phyloP scores from a whole-genome alignment of 768 basidiomycete species.

The Suillus weaverae region DNA sequence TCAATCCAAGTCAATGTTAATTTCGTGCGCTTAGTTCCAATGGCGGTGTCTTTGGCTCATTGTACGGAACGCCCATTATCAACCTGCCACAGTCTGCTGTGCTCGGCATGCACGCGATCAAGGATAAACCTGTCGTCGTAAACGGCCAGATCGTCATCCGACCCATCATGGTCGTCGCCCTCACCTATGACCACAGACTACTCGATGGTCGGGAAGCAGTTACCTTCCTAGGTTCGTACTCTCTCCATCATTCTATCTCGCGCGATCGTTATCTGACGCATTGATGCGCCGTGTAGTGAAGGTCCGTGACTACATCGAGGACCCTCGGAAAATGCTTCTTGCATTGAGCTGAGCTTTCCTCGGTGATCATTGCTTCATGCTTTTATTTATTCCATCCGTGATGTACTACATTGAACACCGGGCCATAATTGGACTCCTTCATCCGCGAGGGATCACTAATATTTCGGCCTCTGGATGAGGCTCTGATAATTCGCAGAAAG shows the following conservation, averaged over 20 bases:
- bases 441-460: background rate
- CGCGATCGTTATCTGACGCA: constrained; percentile 9
- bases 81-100: constrained; percentile 95
- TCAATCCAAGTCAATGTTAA: background rate
- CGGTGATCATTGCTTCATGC: too few relatives aligned
- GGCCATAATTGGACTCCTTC: constrained; percentile 1
- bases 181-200: constrained; percentile 94
- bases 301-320: constrained; percentile 92
- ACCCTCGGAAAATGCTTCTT: constrained; percentile 87
- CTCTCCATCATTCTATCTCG: background rate
- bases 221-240: constrained; percentile 88
- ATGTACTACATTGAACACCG: background rate
- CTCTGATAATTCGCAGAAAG: background rate
- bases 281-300: constrained; percentile 51
- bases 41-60: constrained; percentile 96
- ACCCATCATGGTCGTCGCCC: constrained; percentile 93
- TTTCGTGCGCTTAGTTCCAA: constrained; percentile 67
- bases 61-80: constrained; percentile 98
- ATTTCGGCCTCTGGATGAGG: background rate
- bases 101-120: constrained; percentile 95
- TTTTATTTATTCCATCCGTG: background rate
- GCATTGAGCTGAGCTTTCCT: constrained; percentile 22
- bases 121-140: constrained; percentile 87
- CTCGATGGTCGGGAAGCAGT: constrained; percentile 95
- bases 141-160: constrained; percentile 95